phyloP scores from a whole-genome alignment of 2,329 filamentous ascomycete genomes.

The Aspergillus sp. region DNA sequence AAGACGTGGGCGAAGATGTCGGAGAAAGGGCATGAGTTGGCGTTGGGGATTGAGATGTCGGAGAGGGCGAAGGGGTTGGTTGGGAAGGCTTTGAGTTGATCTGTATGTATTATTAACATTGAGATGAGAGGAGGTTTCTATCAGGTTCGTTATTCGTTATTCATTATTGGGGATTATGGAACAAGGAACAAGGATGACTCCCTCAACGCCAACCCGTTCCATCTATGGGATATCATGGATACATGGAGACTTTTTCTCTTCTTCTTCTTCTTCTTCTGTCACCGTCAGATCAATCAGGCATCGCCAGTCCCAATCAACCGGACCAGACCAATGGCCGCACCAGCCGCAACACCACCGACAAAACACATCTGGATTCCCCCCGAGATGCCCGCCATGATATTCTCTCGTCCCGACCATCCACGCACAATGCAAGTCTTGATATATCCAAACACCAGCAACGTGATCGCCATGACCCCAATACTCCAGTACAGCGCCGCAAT shows the following conservation, averaged over 20 bases:
- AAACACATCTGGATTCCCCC: slow-evolving; percentile 62
- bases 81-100: slow-evolving; percentile 54
- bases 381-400: slow-evolving; percentile 50
- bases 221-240: slow-evolving; percentile 4
- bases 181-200: background rate
- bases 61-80: slow-evolving; percentile 59
- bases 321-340: slow-evolving; percentile 61
- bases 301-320: slow-evolving; percentile 45
- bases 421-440: slow-evolving; percentile 42
- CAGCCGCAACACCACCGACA: slow-evolving; percentile 62
- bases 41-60: slow-evolving; percentile 60
- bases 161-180: no score
- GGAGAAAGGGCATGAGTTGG: slow-evolving; percentile 56
- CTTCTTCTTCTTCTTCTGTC: no score
- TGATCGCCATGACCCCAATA: slow-evolving; percentile 38
- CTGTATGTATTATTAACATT: slow-evolving; percentile 2
- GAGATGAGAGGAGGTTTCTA: background rate
- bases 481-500: slow-evolving; percentile 47
- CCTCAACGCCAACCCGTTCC: slow-evolving; percentile 2
- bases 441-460: slow-evolving; percentile 38
- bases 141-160: background rate
- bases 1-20: slow-evolving; percentile 79
- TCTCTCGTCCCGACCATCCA: slow-evolving; percentile 41
- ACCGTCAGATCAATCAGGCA: background rate
- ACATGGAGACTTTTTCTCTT: no score